phyloP scores from a whole-genome alignment of 768 basidiomycete genomes.

The Suillus paluster region DNA sequence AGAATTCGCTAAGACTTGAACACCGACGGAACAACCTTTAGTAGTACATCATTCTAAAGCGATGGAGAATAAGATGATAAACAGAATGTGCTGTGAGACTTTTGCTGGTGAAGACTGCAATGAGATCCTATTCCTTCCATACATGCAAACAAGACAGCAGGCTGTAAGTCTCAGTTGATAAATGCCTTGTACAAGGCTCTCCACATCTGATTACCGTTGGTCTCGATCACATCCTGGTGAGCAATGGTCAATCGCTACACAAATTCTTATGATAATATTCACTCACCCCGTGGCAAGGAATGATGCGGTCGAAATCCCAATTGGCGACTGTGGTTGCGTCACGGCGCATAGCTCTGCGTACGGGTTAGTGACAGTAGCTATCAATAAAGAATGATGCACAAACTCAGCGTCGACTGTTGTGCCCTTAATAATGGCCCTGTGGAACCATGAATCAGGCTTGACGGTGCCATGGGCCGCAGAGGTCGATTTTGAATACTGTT shows the following conservation, averaged over 20 bases:
- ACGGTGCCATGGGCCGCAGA: conserved; percentile 32
- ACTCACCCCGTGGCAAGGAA: conserved; percentile 71
- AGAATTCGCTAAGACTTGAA: background rate
- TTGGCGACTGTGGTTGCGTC: conserved; percentile 65
- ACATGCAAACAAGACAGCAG: background rate
- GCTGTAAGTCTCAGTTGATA: conserved; percentile 15
- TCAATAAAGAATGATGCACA: conserved; percentile 5
- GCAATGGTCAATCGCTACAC: conserved; percentile 7
- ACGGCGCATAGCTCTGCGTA: conserved; percentile 55
- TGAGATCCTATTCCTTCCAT: background rate
- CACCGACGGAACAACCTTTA: background rate
- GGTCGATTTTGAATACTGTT: conserved; percentile 43
- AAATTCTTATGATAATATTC: background rate
- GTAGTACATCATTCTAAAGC: no score
- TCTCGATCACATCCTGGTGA: conserved; percentile 63
- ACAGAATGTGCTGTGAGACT: background rate
- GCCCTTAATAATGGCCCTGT: conserved; percentile 26
- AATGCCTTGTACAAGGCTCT: conserved; percentile 43
- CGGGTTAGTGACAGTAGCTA: conserved; percentile 7
- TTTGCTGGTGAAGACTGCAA: background rate
- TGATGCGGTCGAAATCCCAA: conserved; percentile 79
- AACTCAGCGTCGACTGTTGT: conserved; percentile 33
- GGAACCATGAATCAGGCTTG: conserved; percentile 36
- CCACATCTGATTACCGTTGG: conserved; percentile 60
- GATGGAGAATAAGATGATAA: background rate